Conservation (phyloP, 2,329 filamentous ascomycete genomes). For the Thermothelomyces thermophilus region DNA sequence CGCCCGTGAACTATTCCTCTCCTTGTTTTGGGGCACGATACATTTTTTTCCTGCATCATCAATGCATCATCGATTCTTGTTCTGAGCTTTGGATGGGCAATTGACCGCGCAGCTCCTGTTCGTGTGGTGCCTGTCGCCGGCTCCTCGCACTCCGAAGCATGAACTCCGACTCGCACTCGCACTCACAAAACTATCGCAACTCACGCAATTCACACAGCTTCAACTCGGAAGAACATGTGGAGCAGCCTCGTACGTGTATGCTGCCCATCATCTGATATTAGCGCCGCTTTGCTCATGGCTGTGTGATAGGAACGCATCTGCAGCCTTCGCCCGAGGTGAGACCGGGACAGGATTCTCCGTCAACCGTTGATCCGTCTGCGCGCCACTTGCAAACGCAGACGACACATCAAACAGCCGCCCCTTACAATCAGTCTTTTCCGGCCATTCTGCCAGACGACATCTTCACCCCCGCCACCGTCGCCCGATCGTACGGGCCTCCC, state of each 20-base stretch:
- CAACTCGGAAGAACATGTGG: conserved; percentile 31
- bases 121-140: conserved; percentile 20
- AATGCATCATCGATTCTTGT: conserved; percentile 11
- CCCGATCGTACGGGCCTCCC: conserved; percentile 23
- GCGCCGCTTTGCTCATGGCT: conserved; percentile 13
- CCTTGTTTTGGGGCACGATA: conserved; percentile 26
- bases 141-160: conserved; percentile 27
- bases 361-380: not conserved
- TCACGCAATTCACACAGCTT: conserved; percentile 24
- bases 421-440: not conserved
- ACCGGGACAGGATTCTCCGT: conserved; percentile 12
- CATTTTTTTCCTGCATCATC: conserved; percentile 29
- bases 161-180: conserved; percentile 26
- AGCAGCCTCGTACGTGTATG: conserved; percentile 26
- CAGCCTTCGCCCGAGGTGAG: conserved; percentile 17
- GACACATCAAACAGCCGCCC: not conserved
- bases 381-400: conserved; percentile 1
- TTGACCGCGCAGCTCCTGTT: conserved; percentile 31
- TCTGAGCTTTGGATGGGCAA: conserved; percentile 28
- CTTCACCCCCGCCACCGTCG: conserved; percentile 30
- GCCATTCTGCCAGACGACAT: conserved; percentile 31
- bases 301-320: conserved; percentile 17
- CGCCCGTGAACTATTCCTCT: conserved; percentile 26
- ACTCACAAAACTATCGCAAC: conserved; percentile 15
- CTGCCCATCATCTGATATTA: not conserved